Base-by-base conservation (phyloP, 805 yeast genomes). In the Ogataea pignaliae region DNA sequence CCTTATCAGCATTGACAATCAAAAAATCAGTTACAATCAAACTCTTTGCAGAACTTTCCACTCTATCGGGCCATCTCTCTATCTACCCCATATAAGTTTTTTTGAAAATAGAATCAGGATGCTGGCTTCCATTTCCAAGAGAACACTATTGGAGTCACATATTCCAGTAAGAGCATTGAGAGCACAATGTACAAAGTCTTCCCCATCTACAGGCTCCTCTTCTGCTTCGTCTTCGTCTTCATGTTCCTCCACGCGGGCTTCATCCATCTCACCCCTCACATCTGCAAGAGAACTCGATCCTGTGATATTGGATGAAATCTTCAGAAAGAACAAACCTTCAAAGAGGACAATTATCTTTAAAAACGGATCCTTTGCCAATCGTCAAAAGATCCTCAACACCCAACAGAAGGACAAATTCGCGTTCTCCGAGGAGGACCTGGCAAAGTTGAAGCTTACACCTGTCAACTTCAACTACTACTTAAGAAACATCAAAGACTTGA, bases 391-490 rank as follows among this genome's bases (percentile, higher is more conserved):
- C 36, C 46, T 54, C 18, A 58, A 56, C 40, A 34, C 34, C 7
- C 61, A 57, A 35, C 44, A 52, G 14, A 40, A 48, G 16, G 59
- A 59, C 42, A 57, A 56, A 39, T 56, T 63, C 39, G 46, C 46
- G 9, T 45, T 49, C 7, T 38, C 63, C 29, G 65, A 64, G 39
- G 53, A 55, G n/a, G 61, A 57, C 39, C 43, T 63, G 30, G 28
- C 50, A n/a, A 56, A 62, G 32, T 48, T 60, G 41, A 60, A 61
- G 42, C 41, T 60, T 2, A 52, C 60, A 2, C 69, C 69, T 3
- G 57, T 65, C 17, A 63, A 65, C 42, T 65, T 65, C 53, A 60
- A 64, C 43, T 65, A 64, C 41, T 65, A 64, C 45, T 39, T 65
- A 29, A 50, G 67, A 44, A 60, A 57, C 39, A 44, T 64, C 12